Conservation (phyloP, 495 filamentous ascomycete genomes). For the Neurospora sp. region DNA sequence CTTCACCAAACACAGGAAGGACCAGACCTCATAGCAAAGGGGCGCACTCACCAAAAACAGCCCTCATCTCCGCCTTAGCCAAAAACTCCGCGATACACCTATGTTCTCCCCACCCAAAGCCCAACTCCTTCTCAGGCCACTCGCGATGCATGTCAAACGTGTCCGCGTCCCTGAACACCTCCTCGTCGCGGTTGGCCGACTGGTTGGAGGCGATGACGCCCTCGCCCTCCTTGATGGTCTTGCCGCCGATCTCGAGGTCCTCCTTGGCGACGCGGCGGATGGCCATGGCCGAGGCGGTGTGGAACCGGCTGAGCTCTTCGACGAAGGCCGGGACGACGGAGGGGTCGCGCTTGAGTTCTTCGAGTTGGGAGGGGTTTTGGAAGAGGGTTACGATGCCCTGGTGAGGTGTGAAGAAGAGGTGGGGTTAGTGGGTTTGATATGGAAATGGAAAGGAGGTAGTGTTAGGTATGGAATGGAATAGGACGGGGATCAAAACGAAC, state of each 20-base stretch:
- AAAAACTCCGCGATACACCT: slow-evolving; percentile 35
- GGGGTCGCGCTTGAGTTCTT: slow-evolving; percentile 28
- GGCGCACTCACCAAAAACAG: slow-evolving; percentile 27
- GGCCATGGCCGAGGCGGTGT: slow-evolving; percentile 34
- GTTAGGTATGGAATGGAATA: too few relatives aligned
- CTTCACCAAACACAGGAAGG: background rate
- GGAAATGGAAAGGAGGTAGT: background rate
- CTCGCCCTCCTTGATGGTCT: slow-evolving; percentile 29
- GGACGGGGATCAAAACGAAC: slow-evolving; percentile 7
- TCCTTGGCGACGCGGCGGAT: slow-evolving; percentile 34
- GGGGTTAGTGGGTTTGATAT: background rate
- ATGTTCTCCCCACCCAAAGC: slow-evolving; percentile 35
- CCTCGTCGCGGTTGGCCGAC: slow-evolving; percentile 39
- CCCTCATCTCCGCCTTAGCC: slow-evolving; percentile 28
- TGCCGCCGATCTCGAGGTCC: slow-evolving; percentile 32
- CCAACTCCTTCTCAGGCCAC: slow-evolving; percentile 23
- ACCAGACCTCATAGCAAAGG: too few relatives aligned
- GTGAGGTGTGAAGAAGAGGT: background rate
- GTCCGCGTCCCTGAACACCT: slow-evolving; percentile 29
- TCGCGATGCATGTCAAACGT: slow-evolving; percentile 34
- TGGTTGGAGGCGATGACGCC: slow-evolving; percentile 38
- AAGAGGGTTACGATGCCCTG: slow-evolving; percentile 31
- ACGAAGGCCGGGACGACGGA: slow-evolving; percentile 21
- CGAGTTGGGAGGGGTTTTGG: slow-evolving; percentile 27
- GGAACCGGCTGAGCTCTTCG: slow-evolving; percentile 37